Evolutionary conservation across 139 green algal species (phyloP).

Genomic region (Coelastrella sp.): DNA sequence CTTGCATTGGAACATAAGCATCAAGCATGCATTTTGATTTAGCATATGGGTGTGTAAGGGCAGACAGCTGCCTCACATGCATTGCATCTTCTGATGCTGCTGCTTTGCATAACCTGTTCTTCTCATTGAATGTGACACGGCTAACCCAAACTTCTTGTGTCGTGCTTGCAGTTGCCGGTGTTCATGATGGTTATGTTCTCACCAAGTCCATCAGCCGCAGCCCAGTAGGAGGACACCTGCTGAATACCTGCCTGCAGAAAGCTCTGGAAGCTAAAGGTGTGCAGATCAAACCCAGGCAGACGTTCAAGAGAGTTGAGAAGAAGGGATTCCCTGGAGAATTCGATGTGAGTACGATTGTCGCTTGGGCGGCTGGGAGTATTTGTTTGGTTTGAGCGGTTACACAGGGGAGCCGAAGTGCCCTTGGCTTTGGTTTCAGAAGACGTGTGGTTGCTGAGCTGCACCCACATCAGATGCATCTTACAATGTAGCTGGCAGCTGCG

Average conservation of each 20-base stretch:
- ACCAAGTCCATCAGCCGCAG: constrained; percentile 79
- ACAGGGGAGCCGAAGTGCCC: too few relatives aligned
- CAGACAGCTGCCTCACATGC: too few relatives aligned
- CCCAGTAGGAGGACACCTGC: constrained; percentile 79
- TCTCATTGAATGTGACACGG: not conserved
- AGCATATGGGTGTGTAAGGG: too few relatives aligned
- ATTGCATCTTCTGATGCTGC: too few relatives aligned
- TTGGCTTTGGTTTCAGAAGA: too few relatives aligned
- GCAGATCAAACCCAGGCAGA: constrained; percentile 78
- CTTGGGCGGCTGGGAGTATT: not conserved
- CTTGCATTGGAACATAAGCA: too few relatives aligned
- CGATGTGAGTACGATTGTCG: constrained; percentile 59
- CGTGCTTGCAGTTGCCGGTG: constrained; percentile 79
- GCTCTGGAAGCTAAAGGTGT: constrained; percentile 63
- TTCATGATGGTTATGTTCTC: constrained; percentile 95
- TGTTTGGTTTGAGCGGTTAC: too few relatives aligned
- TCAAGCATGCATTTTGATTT: too few relatives aligned
- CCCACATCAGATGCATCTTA: too few relatives aligned
- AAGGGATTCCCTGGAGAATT: constrained; percentile 59
- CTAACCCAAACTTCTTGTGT: not conserved
- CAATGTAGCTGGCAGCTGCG: too few relatives aligned
- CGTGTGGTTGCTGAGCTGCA: too few relatives aligned
- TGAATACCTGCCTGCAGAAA: constrained; percentile 60
- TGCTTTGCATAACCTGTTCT: too few relatives aligned
- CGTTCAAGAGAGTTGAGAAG: constrained; percentile 80